Percentiles rank a stretch among this genome's conserved stretches.
phyloP scores from a whole-genome alignment of 495 filamentous ascomycete species.

The Hypomontagnella submonticulosa region DNA sequence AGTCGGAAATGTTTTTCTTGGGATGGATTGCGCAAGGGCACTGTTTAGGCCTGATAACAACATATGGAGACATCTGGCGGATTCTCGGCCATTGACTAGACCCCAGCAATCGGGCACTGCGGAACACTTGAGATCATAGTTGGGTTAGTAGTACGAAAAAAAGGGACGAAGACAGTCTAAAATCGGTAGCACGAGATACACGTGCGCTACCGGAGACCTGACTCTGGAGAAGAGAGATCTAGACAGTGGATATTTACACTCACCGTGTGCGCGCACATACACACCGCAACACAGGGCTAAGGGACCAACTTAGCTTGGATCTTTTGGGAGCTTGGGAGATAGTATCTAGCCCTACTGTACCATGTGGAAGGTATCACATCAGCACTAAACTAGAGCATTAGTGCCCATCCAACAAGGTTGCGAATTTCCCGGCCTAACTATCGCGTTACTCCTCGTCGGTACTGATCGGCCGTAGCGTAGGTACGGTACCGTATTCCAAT shows the following conservation, averaged over 20 bases:
- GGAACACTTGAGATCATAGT: conserved; percentile 14
- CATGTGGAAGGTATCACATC: conserved; percentile 1
- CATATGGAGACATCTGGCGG: no score
- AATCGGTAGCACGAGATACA: conserved; percentile 21
- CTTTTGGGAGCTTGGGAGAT: conserved; percentile 23
- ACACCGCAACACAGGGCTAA: conserved; percentile 15
- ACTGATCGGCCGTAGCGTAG: conserved; percentile 26
- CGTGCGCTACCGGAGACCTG: conserved; percentile 10
- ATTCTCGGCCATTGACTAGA: no score
- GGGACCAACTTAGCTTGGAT: conserved; percentile 14
- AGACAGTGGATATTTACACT: conserved; percentile 26
- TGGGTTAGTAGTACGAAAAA: conserved; percentile 8
- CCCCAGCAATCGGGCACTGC: conserved; percentile 19
- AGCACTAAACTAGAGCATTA: conserved; percentile 5
- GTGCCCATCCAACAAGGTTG: conserved; percentile 12
- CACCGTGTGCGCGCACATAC: conserved; percentile 13
- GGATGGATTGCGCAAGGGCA: conserved; percentile 9
- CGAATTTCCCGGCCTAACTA: conserved; percentile 14
- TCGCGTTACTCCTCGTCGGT: conserved; percentile 23
- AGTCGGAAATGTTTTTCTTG: conserved; percentile 5
- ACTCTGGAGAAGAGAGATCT: conserved; percentile 15
- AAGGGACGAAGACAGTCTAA: conserved; percentile 15
- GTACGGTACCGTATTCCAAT: conserved; percentile 32
- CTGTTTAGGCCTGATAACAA: not conserved
- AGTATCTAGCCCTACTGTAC: not conserved